Conservation (phyloP, 768 basidiomycete genomes). For the Chlorophyllum brunneum region DNA sequence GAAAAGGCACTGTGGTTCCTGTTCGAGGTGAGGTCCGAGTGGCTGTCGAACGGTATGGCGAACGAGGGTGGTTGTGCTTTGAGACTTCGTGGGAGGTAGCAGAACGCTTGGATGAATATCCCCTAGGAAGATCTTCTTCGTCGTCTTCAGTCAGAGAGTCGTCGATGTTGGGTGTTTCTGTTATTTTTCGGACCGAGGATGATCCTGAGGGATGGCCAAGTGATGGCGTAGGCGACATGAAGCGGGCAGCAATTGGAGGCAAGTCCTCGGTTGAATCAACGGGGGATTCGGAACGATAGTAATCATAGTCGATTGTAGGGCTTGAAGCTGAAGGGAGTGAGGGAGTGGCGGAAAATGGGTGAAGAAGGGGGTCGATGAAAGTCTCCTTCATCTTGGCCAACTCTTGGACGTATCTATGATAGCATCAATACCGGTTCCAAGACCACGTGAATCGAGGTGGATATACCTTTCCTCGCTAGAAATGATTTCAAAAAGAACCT, state of each 20-base stretch:
- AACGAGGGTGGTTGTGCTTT: constrained; percentile 69
- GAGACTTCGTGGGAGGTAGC: constrained; percentile 31
- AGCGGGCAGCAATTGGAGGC: constrained; percentile 87
- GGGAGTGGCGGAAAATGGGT: constrained; percentile 62
- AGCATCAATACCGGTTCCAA: constrained; percentile 12
- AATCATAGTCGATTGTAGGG: constrained; percentile 64
- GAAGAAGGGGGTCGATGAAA: constrained; percentile 85
- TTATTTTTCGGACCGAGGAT: constrained; percentile 42
- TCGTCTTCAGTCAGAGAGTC: constrained; percentile 71
- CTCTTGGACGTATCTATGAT: constrained; percentile 83
- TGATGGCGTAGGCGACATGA: constrained; percentile 72
- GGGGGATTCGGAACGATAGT: constrained; percentile 66
- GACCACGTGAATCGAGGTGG: constrained; percentile 1
- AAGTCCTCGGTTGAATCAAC: constrained; percentile 70
- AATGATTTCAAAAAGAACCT: constrained; percentile 96
- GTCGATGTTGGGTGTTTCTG: constrained; percentile 65
- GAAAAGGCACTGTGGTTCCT: constrained; percentile 62
- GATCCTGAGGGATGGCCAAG: constrained; percentile 26
- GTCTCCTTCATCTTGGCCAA: constrained; percentile 90
- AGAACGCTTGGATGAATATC: constrained; percentile 38
- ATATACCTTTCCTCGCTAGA: constrained; percentile 89
- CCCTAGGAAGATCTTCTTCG: constrained; percentile 61
- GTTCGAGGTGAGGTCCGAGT: constrained; percentile 36
- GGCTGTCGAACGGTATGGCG: constrained; percentile 62
- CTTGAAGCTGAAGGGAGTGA: constrained; percentile 49